These are phyloP conservation scores for Aspergillus fumigatus DNA, from an alignment of 2,329 filamentous ascomycete species.

Conservation along the genomic window DNA sequence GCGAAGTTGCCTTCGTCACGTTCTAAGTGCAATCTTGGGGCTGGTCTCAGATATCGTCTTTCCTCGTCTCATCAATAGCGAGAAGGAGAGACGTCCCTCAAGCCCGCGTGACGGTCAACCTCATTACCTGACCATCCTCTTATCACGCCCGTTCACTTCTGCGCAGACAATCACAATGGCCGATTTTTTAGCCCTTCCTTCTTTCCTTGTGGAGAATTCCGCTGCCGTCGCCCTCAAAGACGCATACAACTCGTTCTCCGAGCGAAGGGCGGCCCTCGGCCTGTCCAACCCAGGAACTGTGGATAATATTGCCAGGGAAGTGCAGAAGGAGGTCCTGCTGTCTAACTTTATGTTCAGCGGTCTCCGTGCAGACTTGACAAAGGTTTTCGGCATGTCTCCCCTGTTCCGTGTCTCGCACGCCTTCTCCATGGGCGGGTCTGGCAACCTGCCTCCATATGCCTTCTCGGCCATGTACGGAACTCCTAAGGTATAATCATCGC, in stretches of 20 bases:
- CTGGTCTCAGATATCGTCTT: slow-evolving; percentile 26
- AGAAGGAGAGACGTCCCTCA: slow-evolving; percentile 20
- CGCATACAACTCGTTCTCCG: slow-evolving; percentile 74
- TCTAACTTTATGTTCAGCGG: slow-evolving; percentile 97
- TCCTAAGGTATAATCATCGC: slow-evolving; percentile 64
- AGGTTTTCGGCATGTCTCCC: slow-evolving; percentile 88
- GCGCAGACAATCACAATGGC: slow-evolving; percentile 33
- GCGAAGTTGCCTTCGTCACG: slow-evolving; percentile 17
- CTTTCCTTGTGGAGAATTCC: slow-evolving; percentile 70
- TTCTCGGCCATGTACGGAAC: slow-evolving; percentile 93
- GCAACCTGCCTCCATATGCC: slow-evolving; percentile 80
- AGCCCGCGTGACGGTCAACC: slow-evolving; percentile 22
- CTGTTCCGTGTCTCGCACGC: slow-evolving; percentile 97
- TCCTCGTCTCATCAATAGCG: slow-evolving; percentile 19
- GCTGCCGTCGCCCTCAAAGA: slow-evolving; percentile 66
- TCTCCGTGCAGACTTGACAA: slow-evolving; percentile 91
- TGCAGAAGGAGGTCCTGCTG: slow-evolving; percentile 92
- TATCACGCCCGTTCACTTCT: slow-evolving; percentile 7
- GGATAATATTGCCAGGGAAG: slow-evolving; percentile 84
- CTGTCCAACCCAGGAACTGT: slow-evolving; percentile 89
- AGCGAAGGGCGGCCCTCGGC: slow-evolving; percentile 81
- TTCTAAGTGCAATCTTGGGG: slow-evolving; percentile 20
- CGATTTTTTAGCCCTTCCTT: slow-evolving; percentile 48
- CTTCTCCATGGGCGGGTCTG: slow-evolving; percentile 86
- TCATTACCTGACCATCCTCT: slow-evolving; percentile 2